Conservation (phyloP, 2,329 filamentous ascomycete genomes). For the Mollisiaceae sp. region DNA sequence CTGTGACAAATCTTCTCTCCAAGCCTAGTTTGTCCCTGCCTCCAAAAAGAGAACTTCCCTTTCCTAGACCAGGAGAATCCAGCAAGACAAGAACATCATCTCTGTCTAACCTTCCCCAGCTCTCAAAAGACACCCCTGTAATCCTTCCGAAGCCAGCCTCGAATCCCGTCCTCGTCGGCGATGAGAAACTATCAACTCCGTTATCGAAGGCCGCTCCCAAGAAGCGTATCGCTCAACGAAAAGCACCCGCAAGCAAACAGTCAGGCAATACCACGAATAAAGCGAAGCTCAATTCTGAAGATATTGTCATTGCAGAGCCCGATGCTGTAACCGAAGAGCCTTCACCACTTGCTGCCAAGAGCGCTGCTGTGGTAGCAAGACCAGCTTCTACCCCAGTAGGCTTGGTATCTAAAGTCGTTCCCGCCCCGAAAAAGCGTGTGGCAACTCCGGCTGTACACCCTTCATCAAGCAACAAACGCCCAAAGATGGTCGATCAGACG, state of each 20-base stretch:
- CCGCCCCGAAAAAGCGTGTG: constrained; percentile 27
- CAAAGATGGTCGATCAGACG: constrained; percentile 38
- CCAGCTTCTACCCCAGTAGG: constrained; percentile 26
- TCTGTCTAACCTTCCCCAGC: constrained; percentile 27
- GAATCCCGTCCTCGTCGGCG: background rate
- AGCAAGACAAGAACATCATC: constrained; percentile 18
- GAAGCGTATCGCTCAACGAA: constrained; percentile 25
- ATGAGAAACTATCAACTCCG: constrained; percentile 7
- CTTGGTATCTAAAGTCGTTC: constrained; percentile 31
- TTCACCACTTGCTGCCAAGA: constrained; percentile 33
- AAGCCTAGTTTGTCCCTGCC: constrained; percentile 22
- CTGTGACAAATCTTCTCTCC: background rate
- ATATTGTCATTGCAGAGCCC: constrained; percentile 10
- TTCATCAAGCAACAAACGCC: constrained; percentile 31
- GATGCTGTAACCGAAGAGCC: constrained; percentile 20
- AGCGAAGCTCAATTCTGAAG: background rate
- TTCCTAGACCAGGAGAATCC: constrained; percentile 25
- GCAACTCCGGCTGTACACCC: constrained; percentile 12
- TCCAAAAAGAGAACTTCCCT: constrained; percentile 39
- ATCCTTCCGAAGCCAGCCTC: background rate
- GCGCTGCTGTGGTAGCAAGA: constrained; percentile 17
- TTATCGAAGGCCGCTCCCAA: constrained; percentile 23
- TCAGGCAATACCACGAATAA: constrained; percentile 1
- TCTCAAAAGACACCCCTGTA: constrained; percentile 36
- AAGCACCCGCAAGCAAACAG: constrained; percentile 12